Base-by-base conservation (phyloP, 495 filamentous ascomycete species). In the Penicillium coprophilum region DNA sequence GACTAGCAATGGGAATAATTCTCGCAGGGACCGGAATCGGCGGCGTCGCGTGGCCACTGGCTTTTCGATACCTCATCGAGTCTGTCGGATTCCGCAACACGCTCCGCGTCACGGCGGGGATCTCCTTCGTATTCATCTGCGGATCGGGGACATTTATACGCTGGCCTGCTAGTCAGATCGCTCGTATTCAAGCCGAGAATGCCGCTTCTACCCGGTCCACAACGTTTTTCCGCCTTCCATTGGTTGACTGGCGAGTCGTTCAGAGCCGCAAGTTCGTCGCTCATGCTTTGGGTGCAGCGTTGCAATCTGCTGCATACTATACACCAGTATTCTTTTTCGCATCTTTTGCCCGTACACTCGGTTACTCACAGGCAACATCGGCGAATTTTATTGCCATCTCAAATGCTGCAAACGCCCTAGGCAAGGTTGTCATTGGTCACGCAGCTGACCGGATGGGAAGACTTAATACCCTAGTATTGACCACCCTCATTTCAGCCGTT, bases 401-500 rank as follows among this genome's bases (percentile, higher is more conserved):
- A 4, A 73, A 74, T 30, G 68, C 66, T 9, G 61, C 57, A 10
- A 68, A 71, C 50, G 67, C 71, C 6, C 15, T 68, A 1, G 62
- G 66, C 2, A 66, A 62, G 49, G 55, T 76, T 17, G 44, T 50
- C 1, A 57, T 71, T 17, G 68, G 64, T 1, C 50, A 64, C 31
- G 47, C 50, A 11, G 65, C 68, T 7, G 89, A 92, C 65, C 80
- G 79, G 45, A 62, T 74, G 38, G 77, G 77, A 9, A 50, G 77
- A 17, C 50, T 78, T 1, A 76, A 80, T 41, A 61, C 66, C 6
- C 46, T 80, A 3, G 57, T 78, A 8, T 13, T 73, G 4, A 64
- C 69, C 3, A 79, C 77, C 0, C 27, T 78, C 5, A 39, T 79
- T 5, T 71, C 70, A 15, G 70, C 74, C 1, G 50, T 74, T 12